A percentile compares a stretch with the other conserved stretches of the same genome.
Conservation (phyloP, 441 rosid genomes). For the Macaranga tanarius region DNA sequence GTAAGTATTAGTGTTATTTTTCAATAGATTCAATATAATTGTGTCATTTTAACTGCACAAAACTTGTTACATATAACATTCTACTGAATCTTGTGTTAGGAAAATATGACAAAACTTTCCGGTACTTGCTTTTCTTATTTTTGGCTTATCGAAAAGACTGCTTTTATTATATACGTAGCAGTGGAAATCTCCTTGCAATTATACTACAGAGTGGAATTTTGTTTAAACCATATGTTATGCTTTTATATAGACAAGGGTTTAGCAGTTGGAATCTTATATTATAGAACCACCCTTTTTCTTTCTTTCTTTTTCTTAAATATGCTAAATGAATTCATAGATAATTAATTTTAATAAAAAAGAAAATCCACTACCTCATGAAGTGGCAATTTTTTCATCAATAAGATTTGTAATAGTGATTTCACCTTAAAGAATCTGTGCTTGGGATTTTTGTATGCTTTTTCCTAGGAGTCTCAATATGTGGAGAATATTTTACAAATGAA, state of each 20-base stretch:
- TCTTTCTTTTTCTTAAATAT: not conserved
- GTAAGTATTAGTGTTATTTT: slow-evolving; percentile 47
- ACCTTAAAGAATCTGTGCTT: not conserved
- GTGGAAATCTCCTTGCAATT: not conserved
- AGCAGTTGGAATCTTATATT: not conserved
- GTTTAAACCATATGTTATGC: not conserved
- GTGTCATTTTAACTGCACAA: not conserved
- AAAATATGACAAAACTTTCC: not conserved
- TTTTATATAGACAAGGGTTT: not conserved
- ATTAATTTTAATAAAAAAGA: not conserved
- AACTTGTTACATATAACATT: not conserved
- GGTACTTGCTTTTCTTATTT: not conserved
- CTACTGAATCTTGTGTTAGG: not conserved
- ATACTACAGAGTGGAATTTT: not conserved
- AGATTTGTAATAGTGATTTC: not conserved
- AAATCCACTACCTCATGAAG: not conserved
- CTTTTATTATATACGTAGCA: not conserved
- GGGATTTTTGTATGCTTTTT: not conserved
- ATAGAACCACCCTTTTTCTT: not conserved
- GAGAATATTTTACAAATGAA: not conserved
- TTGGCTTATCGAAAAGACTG: not conserved
- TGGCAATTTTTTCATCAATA: not conserved
- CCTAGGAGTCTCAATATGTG: not conserved
- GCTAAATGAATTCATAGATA: not conserved
- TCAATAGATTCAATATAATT: not conserved